These are phyloP conservation scores for Pseudogymnoascus verrucosus DNA, from an alignment of 2,329 filamentous ascomycete species.

Conservation along the genomic window DNA sequence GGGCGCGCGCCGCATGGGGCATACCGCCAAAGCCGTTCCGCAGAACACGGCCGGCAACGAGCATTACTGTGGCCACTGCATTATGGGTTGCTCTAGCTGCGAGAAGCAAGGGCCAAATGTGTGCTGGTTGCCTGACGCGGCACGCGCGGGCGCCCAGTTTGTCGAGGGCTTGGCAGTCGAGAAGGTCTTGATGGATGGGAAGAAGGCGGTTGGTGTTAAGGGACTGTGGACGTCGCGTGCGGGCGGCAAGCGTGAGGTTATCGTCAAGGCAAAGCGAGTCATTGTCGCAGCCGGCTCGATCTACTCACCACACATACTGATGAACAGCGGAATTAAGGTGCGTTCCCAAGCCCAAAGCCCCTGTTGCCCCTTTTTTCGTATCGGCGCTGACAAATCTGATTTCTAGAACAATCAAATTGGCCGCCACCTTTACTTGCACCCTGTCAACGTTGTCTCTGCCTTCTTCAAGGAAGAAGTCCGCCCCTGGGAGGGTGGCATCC, in stretches of 20 bases:
- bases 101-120: constrained; percentile 74
- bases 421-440: constrained; percentile 73
- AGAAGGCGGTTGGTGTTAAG: constrained; percentile 59
- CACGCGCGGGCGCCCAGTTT: constrained; percentile 67
- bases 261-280: constrained; percentile 71
- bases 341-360: background rate
- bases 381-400: background rate
- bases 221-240: constrained; percentile 67
- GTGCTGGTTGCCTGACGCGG: constrained; percentile 73
- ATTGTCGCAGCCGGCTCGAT: constrained; percentile 71
- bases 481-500: constrained; percentile 65
- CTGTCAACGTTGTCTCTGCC: constrained; percentile 50
- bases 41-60: constrained; percentile 69
- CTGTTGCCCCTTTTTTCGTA: background rate
- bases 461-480: constrained; percentile 62
- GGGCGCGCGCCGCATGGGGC: constrained; percentile 66
- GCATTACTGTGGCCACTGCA: constrained; percentile 66
- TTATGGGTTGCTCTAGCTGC: constrained; percentile 53
- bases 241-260: constrained; percentile 53
- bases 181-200: constrained; percentile 57
- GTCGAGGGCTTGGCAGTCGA: constrained; percentile 74
- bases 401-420: constrained; percentile 69
- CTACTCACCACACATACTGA: constrained; percentile 67
- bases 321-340: constrained; percentile 67
- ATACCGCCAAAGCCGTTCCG: constrained; percentile 58